Percentiles rank a stretch among this genome's conserved stretches.
Conservation (phyloP, 2,329 filamentous ascomycete genomes). For the Truncatella angustata region DNA sequence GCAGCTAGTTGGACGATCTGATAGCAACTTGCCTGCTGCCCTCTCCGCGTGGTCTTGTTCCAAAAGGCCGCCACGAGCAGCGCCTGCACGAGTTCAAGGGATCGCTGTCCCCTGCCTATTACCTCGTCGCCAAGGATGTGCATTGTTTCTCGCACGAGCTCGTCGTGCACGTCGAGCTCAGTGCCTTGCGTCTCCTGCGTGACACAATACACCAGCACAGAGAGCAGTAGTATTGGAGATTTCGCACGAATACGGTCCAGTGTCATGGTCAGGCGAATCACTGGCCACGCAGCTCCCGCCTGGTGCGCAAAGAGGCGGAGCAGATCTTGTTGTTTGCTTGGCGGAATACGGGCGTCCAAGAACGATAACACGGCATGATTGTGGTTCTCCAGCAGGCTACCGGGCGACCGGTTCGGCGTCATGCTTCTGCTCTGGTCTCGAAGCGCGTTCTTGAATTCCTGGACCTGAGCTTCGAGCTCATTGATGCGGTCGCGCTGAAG, state of each 20-base stretch:
- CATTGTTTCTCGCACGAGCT: slow-evolving; percentile 3
- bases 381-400: not conserved
- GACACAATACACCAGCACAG: slow-evolving; percentile 2
- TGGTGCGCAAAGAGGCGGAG: not conserved
- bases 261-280: not conserved
- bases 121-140: slow-evolving; percentile 1
- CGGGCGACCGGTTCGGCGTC: not conserved
- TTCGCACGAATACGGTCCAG: not conserved
- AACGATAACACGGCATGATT: slow-evolving; percentile 1
- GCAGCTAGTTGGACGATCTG: slow-evolving; percentile 1
- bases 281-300: not conserved
- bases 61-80: slow-evolving; percentile 4
- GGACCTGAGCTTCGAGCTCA: not conserved
- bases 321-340: slow-evolving; percentile 1
- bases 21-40: not conserved
- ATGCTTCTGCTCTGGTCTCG: not conserved
- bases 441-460: not conserved
- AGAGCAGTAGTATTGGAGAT: slow-evolving; percentile 5
- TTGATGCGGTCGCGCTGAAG: not conserved
- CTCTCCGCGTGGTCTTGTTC: slow-evolving; percentile 1
- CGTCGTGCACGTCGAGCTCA: not conserved
- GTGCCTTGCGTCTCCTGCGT: slow-evolving; percentile 4
- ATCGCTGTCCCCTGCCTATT: not conserved
- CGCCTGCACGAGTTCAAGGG: slow-evolving; percentile 3
- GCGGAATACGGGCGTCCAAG: slow-evolving; percentile 7